Evolutionary conservation across 164 flowering plant genomes (phyloP).

Genomic region (Nymphaea colorata): DNA sequence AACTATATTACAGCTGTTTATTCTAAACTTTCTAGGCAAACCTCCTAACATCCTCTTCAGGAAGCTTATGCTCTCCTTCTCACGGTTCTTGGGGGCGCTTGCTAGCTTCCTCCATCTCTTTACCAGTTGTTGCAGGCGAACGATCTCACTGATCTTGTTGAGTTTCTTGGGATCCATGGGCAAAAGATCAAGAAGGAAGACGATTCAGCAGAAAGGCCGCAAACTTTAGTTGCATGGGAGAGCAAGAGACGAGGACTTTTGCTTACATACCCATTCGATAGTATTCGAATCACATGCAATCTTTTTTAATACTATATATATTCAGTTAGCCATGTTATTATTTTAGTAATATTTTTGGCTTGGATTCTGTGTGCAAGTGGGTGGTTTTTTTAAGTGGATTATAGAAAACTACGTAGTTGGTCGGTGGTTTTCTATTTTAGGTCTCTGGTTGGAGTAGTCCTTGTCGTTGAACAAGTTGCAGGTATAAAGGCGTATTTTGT

Average conservation of each 20-base stretch:
- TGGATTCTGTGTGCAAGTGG: not conserved
- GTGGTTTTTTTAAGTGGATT: not conserved
- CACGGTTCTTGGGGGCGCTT: constrained; percentile 7
- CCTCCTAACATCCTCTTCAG: too few relatives aligned
- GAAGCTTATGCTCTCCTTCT: constrained; percentile 42
- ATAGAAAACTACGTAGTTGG: not conserved
- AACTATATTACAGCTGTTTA: too few relatives aligned
- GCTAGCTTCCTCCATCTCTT: constrained; percentile 78
- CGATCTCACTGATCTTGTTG: constrained; percentile 80
- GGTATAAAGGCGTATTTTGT: too few relatives aligned
- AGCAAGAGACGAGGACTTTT: too few relatives aligned
- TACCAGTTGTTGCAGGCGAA: constrained; percentile 75
- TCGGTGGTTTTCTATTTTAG: not conserved
- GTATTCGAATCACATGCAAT: too few relatives aligned
- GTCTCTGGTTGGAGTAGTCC: not conserved
- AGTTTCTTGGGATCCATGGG: constrained; percentile 60
- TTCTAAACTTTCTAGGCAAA: too few relatives aligned
- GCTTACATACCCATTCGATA: not conserved
- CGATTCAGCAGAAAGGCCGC: not conserved
- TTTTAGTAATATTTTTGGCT: not conserved
- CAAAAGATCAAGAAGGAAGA: not conserved
- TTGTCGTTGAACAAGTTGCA: not conserved
- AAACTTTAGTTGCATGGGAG: too few relatives aligned
- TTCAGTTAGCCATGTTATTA: too few relatives aligned
- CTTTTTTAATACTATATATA: not conserved